Evolutionary conservation across 2,329 filamentous ascomycete species (phyloP).

Genomic region (Diaporthe velutina): DNA sequence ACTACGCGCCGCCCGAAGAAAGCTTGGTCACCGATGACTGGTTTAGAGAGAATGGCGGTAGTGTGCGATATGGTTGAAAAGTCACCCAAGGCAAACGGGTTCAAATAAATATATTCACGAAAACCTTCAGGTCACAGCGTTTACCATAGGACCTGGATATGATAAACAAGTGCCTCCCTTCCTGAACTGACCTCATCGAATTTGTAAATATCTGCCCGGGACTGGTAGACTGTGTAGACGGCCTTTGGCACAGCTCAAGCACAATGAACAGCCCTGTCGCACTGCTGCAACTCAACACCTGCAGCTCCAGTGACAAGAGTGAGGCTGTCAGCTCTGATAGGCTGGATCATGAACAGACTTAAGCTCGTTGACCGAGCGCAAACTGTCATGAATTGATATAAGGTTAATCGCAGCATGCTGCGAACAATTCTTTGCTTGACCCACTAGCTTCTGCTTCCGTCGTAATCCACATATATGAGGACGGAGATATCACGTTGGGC

Average conservation of each 20-base stretch:
- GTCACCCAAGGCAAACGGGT: rapidly evolving
- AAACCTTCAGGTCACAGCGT: rapidly evolving
- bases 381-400: neutral
- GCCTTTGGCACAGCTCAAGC: neutral
- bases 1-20: slow-evolving; percentile 72
- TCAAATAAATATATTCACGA: neutral
- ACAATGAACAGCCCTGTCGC: neutral
- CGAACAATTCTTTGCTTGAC: neutral
- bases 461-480: neutral
- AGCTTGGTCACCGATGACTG: slow-evolving; percentile 70
- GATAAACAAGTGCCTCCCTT: rapidly evolving
- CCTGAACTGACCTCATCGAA: neutral
- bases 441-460: neutral
- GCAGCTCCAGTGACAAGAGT: neutral
- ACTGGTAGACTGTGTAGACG: neutral
- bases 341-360: neutral
- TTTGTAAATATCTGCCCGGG: neutral
- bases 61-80: slow-evolving; percentile 71
- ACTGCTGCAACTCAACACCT: neutral
- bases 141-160: neutral
- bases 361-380: neutral
- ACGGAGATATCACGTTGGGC: neutral
- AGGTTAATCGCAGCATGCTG: neutral
- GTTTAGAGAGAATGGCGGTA: slow-evolving; percentile 71
- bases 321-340: neutral